A percentile compares a stretch with the other conserved stretches of the same genome.
Conservation (phyloP, 2,329 filamentous ascomycete genomes). For the Purpureocillium lavendulum region DNA sequence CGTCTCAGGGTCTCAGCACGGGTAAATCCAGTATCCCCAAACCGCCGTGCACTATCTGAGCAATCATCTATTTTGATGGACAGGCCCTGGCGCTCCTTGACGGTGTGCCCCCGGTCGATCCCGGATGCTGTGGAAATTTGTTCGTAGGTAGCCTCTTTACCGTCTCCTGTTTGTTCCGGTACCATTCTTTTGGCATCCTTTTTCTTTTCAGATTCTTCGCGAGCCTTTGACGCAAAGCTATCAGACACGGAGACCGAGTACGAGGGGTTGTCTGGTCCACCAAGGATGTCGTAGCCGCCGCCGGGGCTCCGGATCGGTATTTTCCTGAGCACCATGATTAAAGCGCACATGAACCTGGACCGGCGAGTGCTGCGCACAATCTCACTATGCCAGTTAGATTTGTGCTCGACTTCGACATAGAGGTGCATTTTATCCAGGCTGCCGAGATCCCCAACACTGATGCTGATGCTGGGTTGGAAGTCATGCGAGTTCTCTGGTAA, state of each 20-base stretch:
- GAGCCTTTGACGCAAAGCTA: constrained; percentile 53
- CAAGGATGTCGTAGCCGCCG: constrained; percentile 55
- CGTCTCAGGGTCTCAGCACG: too few species aligned
- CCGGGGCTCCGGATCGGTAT: constrained; percentile 80
- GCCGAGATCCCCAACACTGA: constrained; percentile 70
- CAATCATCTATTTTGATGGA: too few species aligned
- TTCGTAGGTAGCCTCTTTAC: too few species aligned
- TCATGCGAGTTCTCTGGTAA: constrained; percentile 81
- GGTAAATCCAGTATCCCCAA: too few species aligned
- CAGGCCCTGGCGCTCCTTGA: too few species aligned
- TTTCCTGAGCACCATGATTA: constrained; percentile 76
- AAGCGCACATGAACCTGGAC: constrained; percentile 94
- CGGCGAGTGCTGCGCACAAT: constrained; percentile 69
- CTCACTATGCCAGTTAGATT: constrained; percentile 89
- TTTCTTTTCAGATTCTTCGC: constrained; percentile 47
- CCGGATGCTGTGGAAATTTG: too few species aligned
- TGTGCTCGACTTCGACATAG: constrained; percentile 79
- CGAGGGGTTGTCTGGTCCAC: constrained; percentile 64
- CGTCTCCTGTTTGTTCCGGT: constrained; percentile 32
- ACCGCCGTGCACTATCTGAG: too few species aligned
- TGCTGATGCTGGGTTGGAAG: constrained; percentile 75
- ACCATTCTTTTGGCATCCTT: constrained; percentile 61
- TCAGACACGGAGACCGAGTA: constrained; percentile 75
- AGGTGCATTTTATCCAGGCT: constrained; percentile 85
- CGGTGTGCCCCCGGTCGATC: constrained; percentile 34